Evolutionary conservation across 495 filamentous ascomycete species (phyloP).

Genomic region (Cladorrhinum samala): DNA sequence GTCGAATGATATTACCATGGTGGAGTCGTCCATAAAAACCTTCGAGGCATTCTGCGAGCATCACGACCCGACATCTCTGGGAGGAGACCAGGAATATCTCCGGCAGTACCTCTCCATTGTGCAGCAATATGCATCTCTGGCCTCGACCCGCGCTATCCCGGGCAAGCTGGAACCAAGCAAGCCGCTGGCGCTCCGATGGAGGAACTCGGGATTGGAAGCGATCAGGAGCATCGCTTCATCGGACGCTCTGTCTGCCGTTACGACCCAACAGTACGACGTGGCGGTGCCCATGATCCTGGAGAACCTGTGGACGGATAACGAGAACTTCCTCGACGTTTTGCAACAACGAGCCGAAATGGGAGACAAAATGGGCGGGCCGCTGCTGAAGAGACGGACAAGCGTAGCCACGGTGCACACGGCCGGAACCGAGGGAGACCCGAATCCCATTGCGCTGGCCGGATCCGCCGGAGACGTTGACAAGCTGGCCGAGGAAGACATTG

Average conservation of each 20-base stretch:
- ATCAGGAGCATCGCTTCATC: slow-evolving; percentile 72
- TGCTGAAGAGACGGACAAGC: slow-evolving; percentile 63
- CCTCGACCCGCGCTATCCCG: slow-evolving; percentile 48
- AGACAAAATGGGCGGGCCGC: slow-evolving; percentile 57
- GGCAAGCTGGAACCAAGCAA: slow-evolving; percentile 53
- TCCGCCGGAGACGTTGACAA: slow-evolving; percentile 78
- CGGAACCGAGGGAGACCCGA: slow-evolving; percentile 58
- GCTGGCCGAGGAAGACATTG: slow-evolving; percentile 79
- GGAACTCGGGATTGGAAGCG: slow-evolving; percentile 70
- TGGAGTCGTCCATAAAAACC: slow-evolving; percentile 77
- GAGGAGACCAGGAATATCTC: slow-evolving; percentile 75
- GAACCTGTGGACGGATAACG: slow-evolving; percentile 74
- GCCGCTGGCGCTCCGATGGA: slow-evolving; percentile 76
- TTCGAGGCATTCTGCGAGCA: slow-evolving; percentile 79
- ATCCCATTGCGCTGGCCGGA: slow-evolving; percentile 63
- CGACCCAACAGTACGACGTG: slow-evolving; percentile 64
- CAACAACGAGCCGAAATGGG: slow-evolving; percentile 53
- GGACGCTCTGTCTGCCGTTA: slow-evolving; percentile 66
- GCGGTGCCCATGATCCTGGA: slow-evolving; percentile 77
- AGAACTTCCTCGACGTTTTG: slow-evolving; percentile 58
- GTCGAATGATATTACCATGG: slow-evolving; percentile 77
- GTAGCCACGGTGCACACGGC: slow-evolving; percentile 68
- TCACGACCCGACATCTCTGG: slow-evolving; percentile 69
- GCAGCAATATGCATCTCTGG: slow-evolving; percentile 68
- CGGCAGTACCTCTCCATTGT: slow-evolving; percentile 78